Evolutionary conservation across 345 rosid species (phyloP).

Genomic region (Gossypium ekmanianum): DNA sequence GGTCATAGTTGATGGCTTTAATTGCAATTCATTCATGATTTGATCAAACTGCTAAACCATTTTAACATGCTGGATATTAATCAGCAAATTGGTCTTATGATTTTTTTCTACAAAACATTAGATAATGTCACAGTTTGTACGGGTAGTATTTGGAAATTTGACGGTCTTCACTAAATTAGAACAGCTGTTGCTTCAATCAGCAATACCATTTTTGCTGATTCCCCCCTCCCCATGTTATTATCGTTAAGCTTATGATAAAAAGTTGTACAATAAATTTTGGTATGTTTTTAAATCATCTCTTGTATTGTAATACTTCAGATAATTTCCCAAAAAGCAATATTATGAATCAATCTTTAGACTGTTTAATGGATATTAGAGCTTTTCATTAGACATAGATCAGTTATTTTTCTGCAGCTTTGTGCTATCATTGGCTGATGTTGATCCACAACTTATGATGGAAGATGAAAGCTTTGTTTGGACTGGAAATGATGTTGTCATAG

Average conservation of each 20-base stretch:
- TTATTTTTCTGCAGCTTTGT: slow-evolving; percentile 60
- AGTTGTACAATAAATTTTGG: neutral
- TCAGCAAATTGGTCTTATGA: neutral
- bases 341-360: neutral
- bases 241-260: neutral
- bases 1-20: neutral
- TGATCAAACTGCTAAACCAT: neutral
- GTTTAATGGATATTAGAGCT: neutral
- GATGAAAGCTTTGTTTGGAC: slow-evolving; percentile 99
- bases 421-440: slow-evolving; percentile 92
- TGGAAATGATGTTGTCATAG: slow-evolving; percentile 84
- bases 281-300: neutral
- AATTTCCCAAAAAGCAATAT: neutral
- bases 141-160: neutral
- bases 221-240: neutral
- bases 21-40: neutral
- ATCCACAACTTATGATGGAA: slow-evolving; percentile 88
- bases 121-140: neutral
- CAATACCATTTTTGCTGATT: neutral
- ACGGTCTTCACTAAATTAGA: neutral
- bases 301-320: neutral
- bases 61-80: neutral
- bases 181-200: neutral
- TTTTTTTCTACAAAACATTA: neutral
- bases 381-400: neutral